Base-by-base conservation (phyloP, 2,329 filamentous ascomycete genomes). In the Fusarium palustre region DNA sequence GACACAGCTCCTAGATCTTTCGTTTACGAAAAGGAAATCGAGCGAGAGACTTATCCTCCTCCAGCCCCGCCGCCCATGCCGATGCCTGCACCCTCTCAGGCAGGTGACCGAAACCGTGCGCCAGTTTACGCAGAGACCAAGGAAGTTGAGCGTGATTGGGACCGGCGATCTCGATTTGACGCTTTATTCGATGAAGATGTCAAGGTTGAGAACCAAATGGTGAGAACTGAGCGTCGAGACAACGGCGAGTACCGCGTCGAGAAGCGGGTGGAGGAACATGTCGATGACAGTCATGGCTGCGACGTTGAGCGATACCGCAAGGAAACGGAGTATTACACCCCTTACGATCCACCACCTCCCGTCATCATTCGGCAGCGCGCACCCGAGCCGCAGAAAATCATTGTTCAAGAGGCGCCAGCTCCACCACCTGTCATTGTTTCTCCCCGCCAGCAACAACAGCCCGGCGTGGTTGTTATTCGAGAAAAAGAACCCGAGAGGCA, bases 281-380 rank as follows among this genome's bases (percentile, higher is more conserved):
- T 81, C 30, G 83, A 85, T 45, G 83, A 85, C 25, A 71, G 76
- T 20, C 76, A 76, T 24, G 81, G 81, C 45, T 81, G 81, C 58
- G 85, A 89, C 20, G 73, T 89, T 42, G 88, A 90, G 75, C 84
- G 83, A 74, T 88, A 88, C 73, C 85, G 85, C 72, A 86, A 85
- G 76, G 88, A 90, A 75, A 87, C 86, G 4, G 88, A 90, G 69
- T 90, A 89, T 75, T 90, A 86, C 72, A 80, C 84, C 45, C 84
- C 84, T 5, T 80, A 82, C 28, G 81, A 86, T 24, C 75, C 82
- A 3, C 72, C 73, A 36, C 56, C 71, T 20, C 86, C 86, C 7
- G 83, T 89, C 63, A 81, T 89, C 56, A 87, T 89, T 66, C 86
- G 86, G 53, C 84, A 87, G 71, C 82, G 83, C 52, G 81, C 83